Evolutionary conservation across 2,329 filamentous ascomycete species (phyloP).

Genomic region (Aspergillus luchuensis): DNA sequence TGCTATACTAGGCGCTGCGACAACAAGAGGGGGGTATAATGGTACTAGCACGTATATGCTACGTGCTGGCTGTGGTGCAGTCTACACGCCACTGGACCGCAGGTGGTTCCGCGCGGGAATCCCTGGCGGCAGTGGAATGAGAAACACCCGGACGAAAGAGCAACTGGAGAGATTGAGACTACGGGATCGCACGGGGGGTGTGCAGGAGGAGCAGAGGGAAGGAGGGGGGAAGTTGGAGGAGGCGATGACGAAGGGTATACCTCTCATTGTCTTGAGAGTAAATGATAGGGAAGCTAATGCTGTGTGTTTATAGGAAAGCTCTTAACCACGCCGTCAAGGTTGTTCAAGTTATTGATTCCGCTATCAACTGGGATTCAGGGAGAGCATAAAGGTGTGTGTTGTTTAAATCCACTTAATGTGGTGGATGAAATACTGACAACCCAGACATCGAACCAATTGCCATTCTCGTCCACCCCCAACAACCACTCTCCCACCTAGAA

Average conservation of each 20-base stretch:
- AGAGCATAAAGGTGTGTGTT: slow-evolving; percentile 54
- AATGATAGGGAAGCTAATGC: too few relatives aligned
- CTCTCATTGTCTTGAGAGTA: too few relatives aligned
- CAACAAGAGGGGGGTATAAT: not conserved
- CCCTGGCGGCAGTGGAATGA: not conserved
- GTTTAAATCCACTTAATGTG: too few relatives aligned
- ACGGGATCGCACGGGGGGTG: slow-evolving; percentile 28
- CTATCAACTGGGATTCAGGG: slow-evolving; percentile 63
- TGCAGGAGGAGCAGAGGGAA: not conserved
- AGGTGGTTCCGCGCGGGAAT: not conserved
- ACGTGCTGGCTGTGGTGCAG: not conserved
- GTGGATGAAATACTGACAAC: not conserved
- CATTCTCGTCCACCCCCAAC: slow-evolving; percentile 82
- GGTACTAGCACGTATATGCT: too few relatives aligned
- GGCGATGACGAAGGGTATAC: slow-evolving; percentile 65
- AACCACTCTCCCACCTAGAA: slow-evolving; percentile 88
- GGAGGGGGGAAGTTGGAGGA: slow-evolving; percentile 47
- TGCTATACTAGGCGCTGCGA: too few relatives aligned
- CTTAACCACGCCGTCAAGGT: slow-evolving; percentile 74
- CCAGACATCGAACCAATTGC: slow-evolving; percentile 77
- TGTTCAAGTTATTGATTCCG: slow-evolving; percentile 79
- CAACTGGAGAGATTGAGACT: slow-evolving; percentile 41
- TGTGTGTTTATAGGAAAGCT: slow-evolving; percentile 63
- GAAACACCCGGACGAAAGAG: slow-evolving; percentile 29
- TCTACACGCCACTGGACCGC: not conserved